These are phyloP conservation scores for Fusarium sp. DNA, from an alignment of 2,329 filamentous ascomycete genomes.

Conservation along the genomic window DNA sequence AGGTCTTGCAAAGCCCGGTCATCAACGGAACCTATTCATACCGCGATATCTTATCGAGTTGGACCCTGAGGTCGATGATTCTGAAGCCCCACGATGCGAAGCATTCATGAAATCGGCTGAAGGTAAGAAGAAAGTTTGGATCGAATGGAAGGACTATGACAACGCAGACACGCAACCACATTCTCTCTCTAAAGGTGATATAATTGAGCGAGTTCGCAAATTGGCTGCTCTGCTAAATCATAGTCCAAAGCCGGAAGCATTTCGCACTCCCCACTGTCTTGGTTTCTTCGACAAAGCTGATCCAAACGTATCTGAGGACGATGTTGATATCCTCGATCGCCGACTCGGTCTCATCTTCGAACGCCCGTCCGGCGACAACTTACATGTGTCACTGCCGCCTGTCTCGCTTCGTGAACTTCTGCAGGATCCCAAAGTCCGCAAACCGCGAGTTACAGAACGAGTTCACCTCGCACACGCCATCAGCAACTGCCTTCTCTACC, in stretches of 20 bases:
- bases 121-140: slow-evolving; percentile 58
- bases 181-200: slow-evolving; percentile 56
- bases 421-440: slow-evolving; percentile 49
- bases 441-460: slow-evolving; percentile 64
- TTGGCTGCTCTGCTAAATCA: slow-evolving; percentile 62
- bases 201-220: slow-evolving; percentile 59
- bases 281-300: slow-evolving; percentile 63
- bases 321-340: slow-evolving; percentile 56
- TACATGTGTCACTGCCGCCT: slow-evolving; percentile 55
- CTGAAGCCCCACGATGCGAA: slow-evolving; percentile 55
- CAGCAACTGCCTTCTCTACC: slow-evolving; percentile 64
- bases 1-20: slow-evolving; percentile 52
- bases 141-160: slow-evolving; percentile 65
- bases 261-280: slow-evolving; percentile 63
- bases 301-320: slow-evolving; percentile 50
- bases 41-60: slow-evolving; percentile 53
- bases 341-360: slow-evolving; percentile 67
- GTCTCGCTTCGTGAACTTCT: slow-evolving; percentile 63
- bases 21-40: slow-evolving; percentile 51
- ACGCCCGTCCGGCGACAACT: slow-evolving; percentile 55
- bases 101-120: slow-evolving; percentile 52
- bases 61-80: slow-evolving; percentile 49
- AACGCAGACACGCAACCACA: slow-evolving; percentile 50
- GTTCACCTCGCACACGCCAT: slow-evolving; percentile 64
- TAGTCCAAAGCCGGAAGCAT: slow-evolving; percentile 61